Percentiles rank a stretch among this genome's conserved stretches.
Evolutionary conservation across 805 yeast species (phyloP).

Genomic region (Yarrowia divulgata): DNA sequence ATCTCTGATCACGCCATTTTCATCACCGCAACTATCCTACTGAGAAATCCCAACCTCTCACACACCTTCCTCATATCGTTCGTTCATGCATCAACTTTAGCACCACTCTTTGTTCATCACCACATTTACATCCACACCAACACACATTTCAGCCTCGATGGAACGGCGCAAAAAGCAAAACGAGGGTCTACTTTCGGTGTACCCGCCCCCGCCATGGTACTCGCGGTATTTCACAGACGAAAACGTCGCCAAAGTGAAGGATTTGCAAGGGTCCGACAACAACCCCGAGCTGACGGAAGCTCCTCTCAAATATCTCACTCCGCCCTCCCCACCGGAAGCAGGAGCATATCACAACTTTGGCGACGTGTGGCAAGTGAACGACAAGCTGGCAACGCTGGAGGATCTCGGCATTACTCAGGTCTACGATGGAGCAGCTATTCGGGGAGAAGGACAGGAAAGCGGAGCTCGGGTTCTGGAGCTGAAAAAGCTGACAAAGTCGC

Average conservation of each 20-base stretch:
- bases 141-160: slow-evolving; percentile 7
- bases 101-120: slow-evolving; percentile 15
- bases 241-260: slow-evolving; percentile 57
- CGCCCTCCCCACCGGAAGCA: slow-evolving; percentile 50
- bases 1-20: too few relatives aligned
- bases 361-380: slow-evolving; percentile 79
- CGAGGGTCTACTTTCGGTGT: slow-evolving; percentile 66
- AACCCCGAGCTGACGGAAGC: slow-evolving; percentile 41
- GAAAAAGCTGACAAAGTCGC: slow-evolving; percentile 78
- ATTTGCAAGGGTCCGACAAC: slow-evolving; percentile 7
- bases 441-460: slow-evolving; percentile 44
- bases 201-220: slow-evolving; percentile 94
- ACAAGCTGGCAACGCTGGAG: slow-evolving; percentile 74
- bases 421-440: slow-evolving; percentile 54
- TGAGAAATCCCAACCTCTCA: too few relatives aligned
- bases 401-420: slow-evolving; percentile 81
- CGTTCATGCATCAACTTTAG: slow-evolving; percentile 9
- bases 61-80: too few relatives aligned
- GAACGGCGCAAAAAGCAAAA: slow-evolving; percentile 45
- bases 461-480: slow-evolving; percentile 67
- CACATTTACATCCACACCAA: background rate
- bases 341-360: slow-evolving; percentile 86
- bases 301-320: slow-evolving; percentile 45
- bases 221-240: slow-evolving; percentile 74
- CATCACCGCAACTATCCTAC: too few relatives aligned